phyloP scores from a whole-genome alignment of 805 yeast genomes.

The Yarrowia bubula region DNA sequence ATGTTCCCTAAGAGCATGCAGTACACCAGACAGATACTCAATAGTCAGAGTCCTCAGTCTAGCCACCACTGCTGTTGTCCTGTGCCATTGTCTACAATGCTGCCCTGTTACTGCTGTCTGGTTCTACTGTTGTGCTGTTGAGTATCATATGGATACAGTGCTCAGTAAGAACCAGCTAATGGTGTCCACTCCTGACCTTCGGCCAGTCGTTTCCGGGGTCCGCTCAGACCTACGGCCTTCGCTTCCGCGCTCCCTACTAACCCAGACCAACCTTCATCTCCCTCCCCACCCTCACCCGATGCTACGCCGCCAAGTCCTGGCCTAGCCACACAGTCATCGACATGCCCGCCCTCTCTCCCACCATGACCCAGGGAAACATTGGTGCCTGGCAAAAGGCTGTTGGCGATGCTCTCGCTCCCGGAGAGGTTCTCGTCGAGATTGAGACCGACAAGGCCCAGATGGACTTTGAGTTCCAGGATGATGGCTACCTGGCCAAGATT shows the following conservation, averaged over 20 bases:
- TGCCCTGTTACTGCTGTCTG: no score
- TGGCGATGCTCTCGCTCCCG: slow-evolving; percentile 86
- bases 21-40: no score
- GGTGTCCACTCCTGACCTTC: neutral
- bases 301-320: slow-evolving; percentile 48
- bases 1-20: no score
- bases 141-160: no score
- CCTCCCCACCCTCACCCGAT: slow-evolving; percentile 34
- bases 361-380: slow-evolving; percentile 95
- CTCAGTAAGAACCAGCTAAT: no score
- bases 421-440: slow-evolving; percentile 95
- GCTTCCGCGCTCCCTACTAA: neutral
- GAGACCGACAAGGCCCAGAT: slow-evolving; percentile 98
- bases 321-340: slow-evolving; percentile 85
- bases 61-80: no score
- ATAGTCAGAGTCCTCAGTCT: no score
- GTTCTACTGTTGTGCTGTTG: no score
- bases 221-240: neutral
- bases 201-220: neutral
- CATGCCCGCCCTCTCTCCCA: slow-evolving; percentile 99
- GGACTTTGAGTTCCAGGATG: slow-evolving; percentile 96
- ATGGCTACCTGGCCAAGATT: slow-evolving; percentile 86
- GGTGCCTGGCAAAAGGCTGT: slow-evolving; percentile 86
- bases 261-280: slow-evolving; percentile 24
- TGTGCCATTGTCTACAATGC: no score